These are phyloP conservation scores for Geranium brycei DNA, from an alignment of 345 rosid genomes.

Conservation along the genomic window DNA sequence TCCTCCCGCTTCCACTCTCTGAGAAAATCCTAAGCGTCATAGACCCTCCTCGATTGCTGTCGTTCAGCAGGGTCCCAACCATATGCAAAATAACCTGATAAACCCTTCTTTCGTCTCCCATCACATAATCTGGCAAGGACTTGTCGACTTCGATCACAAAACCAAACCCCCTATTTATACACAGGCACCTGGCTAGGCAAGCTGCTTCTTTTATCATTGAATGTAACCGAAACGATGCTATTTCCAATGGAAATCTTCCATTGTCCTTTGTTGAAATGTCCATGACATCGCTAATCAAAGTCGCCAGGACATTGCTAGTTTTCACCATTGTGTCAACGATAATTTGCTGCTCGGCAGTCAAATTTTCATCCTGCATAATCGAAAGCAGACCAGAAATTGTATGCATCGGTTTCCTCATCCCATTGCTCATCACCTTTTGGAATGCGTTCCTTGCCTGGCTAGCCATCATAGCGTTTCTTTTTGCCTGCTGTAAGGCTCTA, in stretches of 20 bases:
- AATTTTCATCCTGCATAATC: slow-evolving; percentile 48
- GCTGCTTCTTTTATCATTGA: slow-evolving; percentile 52
- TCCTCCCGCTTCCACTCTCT: slow-evolving; percentile 54
- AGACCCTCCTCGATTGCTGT: slow-evolving; percentile 30
- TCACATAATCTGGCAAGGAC: slow-evolving; percentile 55
- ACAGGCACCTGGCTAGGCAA: slow-evolving; percentile 64
- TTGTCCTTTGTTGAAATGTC: slow-evolving; percentile 47
- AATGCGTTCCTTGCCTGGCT: slow-evolving; percentile 63
- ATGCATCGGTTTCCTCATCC: slow-evolving; percentile 89
- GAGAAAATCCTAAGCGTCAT: slow-evolving; percentile 31
- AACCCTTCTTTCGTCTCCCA: slow-evolving; percentile 70
- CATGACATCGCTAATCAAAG: slow-evolving; percentile 61
- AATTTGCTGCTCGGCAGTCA: slow-evolving; percentile 43
- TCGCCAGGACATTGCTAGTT: slow-evolving; percentile 56
- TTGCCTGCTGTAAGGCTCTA: slow-evolving; percentile 57
- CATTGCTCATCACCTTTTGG: slow-evolving; percentile 79
- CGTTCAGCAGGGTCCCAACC: slow-evolving; percentile 53
- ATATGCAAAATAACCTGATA: slow-evolving; percentile 81
- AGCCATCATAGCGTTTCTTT: slow-evolving; percentile 62
- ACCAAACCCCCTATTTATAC: slow-evolving; percentile 39
- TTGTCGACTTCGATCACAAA: slow-evolving; percentile 57
- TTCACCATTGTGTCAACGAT: slow-evolving; percentile 67
- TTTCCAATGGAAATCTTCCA: slow-evolving; percentile 51
- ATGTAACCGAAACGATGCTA: slow-evolving; percentile 47
- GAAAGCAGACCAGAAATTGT: slow-evolving; percentile 64